Base-by-base conservation (phyloP, 2,329 filamentous ascomycete species). In the Pseudocercospora fuligena region DNA sequence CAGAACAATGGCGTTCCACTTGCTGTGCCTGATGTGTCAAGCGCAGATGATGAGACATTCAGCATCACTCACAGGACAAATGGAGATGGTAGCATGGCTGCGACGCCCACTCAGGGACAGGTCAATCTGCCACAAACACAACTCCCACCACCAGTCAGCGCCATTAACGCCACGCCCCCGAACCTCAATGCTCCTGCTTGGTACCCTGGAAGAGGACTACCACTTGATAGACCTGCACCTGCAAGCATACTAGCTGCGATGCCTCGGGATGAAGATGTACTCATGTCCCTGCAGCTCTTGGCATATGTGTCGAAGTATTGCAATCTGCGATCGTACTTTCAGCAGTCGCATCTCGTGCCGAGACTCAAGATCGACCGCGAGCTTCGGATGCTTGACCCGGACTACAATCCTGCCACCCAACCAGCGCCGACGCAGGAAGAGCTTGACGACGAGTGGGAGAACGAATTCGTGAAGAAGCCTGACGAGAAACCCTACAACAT, bases 271-370 rank as follows among this genome's bases (percentile, higher is more conserved):
- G 95, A 99, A 79, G 95, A 99, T 75, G 95, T 99, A 2, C 85
- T 99, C 70, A 97, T 99, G 94, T 97, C 95, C 5, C 86, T 99
- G 43, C 95, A 99, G 80, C 87, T 99, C 21, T 87, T 99, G 54
- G 95, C 95, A 16, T 99, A 99, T 78, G 94, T 99, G 64, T 97
- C 94, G 25, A 99, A 99, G 80, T 99, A 99, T 81, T 98, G 95
- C 84, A 96, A 97, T 74, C 87, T 99, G 31, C 89, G 95, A 19
- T 90, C 92, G 4, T 99, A 97, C 79, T 99, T 99, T 79, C 95
- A 99, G 77, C 88, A 91, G 78, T 97, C 94, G 46, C 95, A 99
- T 75, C 85, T 98, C 11, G 95, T 99, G 4, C 95, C 95, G 0
- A 91, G 90, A 70, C 88, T 99, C 60, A 94, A 94, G 78, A 94